Base-by-base conservation (phyloP, 2,329 filamentous ascomycete species). In the Tolypocladium paradoxum region DNA sequence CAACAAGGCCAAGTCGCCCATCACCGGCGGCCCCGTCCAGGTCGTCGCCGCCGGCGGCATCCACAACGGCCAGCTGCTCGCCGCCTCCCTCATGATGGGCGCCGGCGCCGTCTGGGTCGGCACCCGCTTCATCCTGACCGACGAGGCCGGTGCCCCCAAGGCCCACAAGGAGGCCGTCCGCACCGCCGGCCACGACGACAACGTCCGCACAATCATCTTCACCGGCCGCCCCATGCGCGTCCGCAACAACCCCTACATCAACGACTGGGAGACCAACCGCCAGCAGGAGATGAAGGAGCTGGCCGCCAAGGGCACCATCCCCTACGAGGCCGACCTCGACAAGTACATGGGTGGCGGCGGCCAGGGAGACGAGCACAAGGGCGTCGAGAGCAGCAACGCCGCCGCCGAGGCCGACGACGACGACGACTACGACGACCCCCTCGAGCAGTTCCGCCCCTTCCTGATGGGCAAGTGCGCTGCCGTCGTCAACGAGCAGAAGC, bases 391-490 rank as follows among this genome's bases (percentile, higher is more conserved):
- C 72, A 73, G 83, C 56, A 74, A 86, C 55, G 86, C 84, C 9
- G 66, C 72, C 60, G 82, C 82, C 54, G 86, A 83, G 11, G 66
- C 71, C 61, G 82, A 84, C 69, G 85, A 85, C 56, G 74, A 85
- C 57, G 82, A 86, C 48, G 80, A 87, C 56, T 81, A 88, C 54
- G 91, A 96, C 55, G 90, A 97, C 40, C 82, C 87, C 35, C 84
- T 99, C 75, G 93, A 97, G 70, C 90, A 93, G 67, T 91, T 90
- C 65, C 81, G 90, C 55, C 91, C 91, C 16, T 95, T 83, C 77
- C 74, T 96, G 62, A 99, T 99, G 93, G 93, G 93, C 70, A 95
- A 97, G 80, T 92, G 88, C 56, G 88, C 93, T 37, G 92, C 93
- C 31, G 89, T 96, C 34, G 88, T 93, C 53, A 93, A 92, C 66